Evolutionary conservation across 768 basidiomycete genomes (phyloP).

Genomic region (Dioszegia aurantiaca): DNA sequence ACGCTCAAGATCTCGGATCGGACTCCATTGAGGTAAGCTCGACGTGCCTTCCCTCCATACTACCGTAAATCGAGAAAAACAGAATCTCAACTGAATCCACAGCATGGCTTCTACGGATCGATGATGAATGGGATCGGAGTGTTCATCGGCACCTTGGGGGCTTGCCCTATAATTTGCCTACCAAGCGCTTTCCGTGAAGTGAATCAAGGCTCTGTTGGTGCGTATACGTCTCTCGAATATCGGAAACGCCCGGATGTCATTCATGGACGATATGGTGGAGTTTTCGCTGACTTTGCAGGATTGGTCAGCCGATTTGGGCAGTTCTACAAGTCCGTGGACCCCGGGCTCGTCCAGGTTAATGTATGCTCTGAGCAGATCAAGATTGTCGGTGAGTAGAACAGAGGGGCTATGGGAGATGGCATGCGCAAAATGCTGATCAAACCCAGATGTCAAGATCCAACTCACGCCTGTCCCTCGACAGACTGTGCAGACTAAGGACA

Average conservation of each 20-base stretch:
- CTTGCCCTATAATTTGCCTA: slow-evolving; percentile 72
- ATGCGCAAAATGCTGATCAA: slow-evolving; percentile 7
- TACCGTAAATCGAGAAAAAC: too few relatives aligned
- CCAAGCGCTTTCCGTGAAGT: slow-evolving; percentile 60
- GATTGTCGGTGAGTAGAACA: slow-evolving; percentile 59
- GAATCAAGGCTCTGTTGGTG: slow-evolving; percentile 46
- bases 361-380: slow-evolving; percentile 87
- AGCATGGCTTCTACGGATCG: slow-evolving; percentile 82
- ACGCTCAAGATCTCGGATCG: slow-evolving; percentile 83
- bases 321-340: slow-evolving; percentile 94
- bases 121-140: slow-evolving; percentile 69
- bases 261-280: not conserved
- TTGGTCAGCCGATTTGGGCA: slow-evolving; percentile 89
- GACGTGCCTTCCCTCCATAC: too few relatives aligned
- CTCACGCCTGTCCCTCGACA: slow-evolving; percentile 59
- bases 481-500: slow-evolving; percentile 87
- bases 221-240: slow-evolving; percentile 2
- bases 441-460: slow-evolving; percentile 80
- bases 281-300: slow-evolving; percentile 53
- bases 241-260: too few relatives aligned
- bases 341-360: slow-evolving; percentile 86
- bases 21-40: slow-evolving; percentile 58
- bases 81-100: not conserved
- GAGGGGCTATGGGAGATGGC: not conserved
- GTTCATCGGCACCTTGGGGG: slow-evolving; percentile 66